Evolutionary conservation across 2,329 filamentous ascomycete species (phyloP), one percentile per base, ranked within the genome.

Genomic region (Venturia pyrina): DNA sequence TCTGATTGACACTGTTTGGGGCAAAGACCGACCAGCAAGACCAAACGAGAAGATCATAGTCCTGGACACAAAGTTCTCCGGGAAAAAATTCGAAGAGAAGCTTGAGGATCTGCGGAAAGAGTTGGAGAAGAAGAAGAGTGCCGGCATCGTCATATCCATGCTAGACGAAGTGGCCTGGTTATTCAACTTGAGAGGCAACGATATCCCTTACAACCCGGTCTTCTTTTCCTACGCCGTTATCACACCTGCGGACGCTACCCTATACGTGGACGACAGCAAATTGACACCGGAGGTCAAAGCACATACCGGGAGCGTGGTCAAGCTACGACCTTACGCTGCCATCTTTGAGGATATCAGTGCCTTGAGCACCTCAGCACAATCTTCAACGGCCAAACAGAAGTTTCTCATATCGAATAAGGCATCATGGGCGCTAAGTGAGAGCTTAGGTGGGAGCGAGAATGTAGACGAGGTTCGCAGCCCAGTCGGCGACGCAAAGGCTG

Each of bases 81-180:
- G 95, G 57, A 96, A 95, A 76, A 83, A 87, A 65, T 91, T 91
- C 70, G 83, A 88, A 70, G 84, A 89, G 59, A 99, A 99, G 78
- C 84, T 99, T 10, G 82, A 85, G 32, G 92, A 96, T 59, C 79
- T 99, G 66, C 87, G 93, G n/a, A 93, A 93, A 75, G 93, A 97
- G 71, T 80, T 99, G 19, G 87, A 90, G 68, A 96, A 95, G 81
- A 63, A 59, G 48, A 62, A 40, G 34, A 48, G 11, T 34, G 48
- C 68, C 64, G 56, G 67, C 17, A 48, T 62, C 11, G 50, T 46
- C 56, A 37, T 64, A 80, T 80, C 93, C 6, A 93, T 96, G 87
- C 85, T 99, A 56, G 95, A 99, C 72, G 95, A 99, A 77, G 87
- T 97, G 71, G 95, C 95, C 13, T 99, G 95, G 95, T 83, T 99